A percentile compares a stretch with the other conserved stretches of the same genome.
phyloP scores from a whole-genome alignment of 179 eudicot species.

The Nepenthes alata region DNA sequence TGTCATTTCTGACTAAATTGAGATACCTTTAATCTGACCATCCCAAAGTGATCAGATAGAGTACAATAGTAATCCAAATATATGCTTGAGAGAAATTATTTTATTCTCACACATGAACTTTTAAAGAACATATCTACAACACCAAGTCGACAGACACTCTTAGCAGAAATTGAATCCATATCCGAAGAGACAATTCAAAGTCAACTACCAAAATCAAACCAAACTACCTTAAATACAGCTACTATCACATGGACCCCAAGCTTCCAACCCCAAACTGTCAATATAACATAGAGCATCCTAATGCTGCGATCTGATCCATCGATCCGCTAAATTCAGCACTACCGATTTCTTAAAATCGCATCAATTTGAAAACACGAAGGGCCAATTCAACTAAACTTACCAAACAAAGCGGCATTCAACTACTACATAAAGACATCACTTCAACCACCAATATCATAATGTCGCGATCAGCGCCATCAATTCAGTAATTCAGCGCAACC shows the following conservation, averaged over 20 bases:
- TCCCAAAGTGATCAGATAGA: neutral
- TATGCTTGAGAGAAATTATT: no score
- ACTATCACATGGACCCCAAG: no score
- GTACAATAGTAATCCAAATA: neutral
- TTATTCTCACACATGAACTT: no score
- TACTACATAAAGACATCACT: no score
- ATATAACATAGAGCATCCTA: conserved; percentile 1
- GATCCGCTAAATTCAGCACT: neutral
- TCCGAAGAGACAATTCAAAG: conserved; percentile 1
- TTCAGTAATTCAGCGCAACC: no score
- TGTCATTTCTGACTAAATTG: neutral
- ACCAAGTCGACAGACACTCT: neutral
- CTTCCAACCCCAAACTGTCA: no score
- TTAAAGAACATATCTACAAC: neutral
- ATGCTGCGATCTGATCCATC: conserved; percentile 1
- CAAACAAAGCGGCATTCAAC: neutral
- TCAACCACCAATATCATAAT: no score
- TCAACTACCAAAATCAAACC: conserved; percentile 13
- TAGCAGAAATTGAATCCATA: neutral
- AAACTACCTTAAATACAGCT: conserved; percentile 1
- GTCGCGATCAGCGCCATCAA: no score
- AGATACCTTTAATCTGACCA: neutral
- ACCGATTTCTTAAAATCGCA: neutral
- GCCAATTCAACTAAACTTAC: conserved; percentile 1
- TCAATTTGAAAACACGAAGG: conserved; percentile 3